A percentile compares a stretch with the other conserved stretches of the same genome.
Evolutionary conservation across 805 yeast species (phyloP).

Genomic region (Yarrowia porcina): DNA sequence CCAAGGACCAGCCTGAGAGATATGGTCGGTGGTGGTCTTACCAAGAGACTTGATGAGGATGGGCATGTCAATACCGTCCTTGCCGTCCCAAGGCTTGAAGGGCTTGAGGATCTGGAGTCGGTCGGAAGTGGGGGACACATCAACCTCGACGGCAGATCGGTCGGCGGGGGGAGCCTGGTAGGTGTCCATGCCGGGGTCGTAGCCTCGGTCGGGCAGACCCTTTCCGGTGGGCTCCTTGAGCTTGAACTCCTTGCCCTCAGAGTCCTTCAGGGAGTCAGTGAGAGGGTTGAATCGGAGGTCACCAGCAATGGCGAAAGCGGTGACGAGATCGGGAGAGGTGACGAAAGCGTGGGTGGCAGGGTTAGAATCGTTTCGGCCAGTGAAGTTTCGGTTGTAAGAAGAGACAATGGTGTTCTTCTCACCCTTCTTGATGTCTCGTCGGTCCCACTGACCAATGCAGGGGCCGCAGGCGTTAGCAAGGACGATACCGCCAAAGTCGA

Average conservation of each 20-base stretch:
- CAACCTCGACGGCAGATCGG: slow-evolving; percentile 69
- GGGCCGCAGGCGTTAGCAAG: slow-evolving; percentile 99
- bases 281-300: slow-evolving; percentile 95
- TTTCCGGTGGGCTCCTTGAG: slow-evolving; percentile 84
- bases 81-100: slow-evolving; percentile 94
- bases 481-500: slow-evolving; percentile 89
- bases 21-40: slow-evolving; percentile 98
- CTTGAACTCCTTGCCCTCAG: slow-evolving; percentile 86
- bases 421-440: slow-evolving; percentile 87
- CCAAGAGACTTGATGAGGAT: slow-evolving; percentile 94
- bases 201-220: slow-evolving; percentile 86
- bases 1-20: slow-evolving; percentile 99
- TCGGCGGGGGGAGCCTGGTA: slow-evolving; percentile 96
- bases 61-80: slow-evolving; percentile 85
- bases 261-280: slow-evolving; percentile 82
- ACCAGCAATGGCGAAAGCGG: slow-evolving; percentile 95
- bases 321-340: slow-evolving; percentile 94
- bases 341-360: slow-evolving; percentile 95
- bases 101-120: slow-evolving; percentile 94
- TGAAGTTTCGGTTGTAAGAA: slow-evolving; percentile 96
- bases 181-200: slow-evolving; percentile 90
- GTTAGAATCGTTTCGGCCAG: slow-evolving; percentile 97
- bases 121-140: slow-evolving; percentile 84
- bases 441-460: slow-evolving; percentile 99
- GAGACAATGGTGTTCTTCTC: slow-evolving; percentile 96